Conservation (phyloP, 257 asterid genomes). For the Hygrophila difformis region DNA sequence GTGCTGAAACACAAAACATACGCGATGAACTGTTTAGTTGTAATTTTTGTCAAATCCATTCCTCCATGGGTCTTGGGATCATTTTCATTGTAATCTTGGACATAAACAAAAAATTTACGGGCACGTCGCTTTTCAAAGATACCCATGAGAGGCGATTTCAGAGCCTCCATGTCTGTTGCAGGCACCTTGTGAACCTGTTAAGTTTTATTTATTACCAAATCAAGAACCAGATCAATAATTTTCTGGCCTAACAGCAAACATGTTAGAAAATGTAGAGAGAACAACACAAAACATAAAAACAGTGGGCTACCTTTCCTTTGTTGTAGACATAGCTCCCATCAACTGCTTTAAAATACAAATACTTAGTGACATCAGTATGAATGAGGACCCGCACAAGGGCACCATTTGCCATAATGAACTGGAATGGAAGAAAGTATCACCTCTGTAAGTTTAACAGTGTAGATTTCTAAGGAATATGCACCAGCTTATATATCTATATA, state of each 20-base stretch:
- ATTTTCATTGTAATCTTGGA: constrained; percentile 74
- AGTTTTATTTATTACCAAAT: constrained; percentile 3
- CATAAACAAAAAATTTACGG: constrained; percentile 83
- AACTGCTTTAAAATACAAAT: constrained; percentile 86
- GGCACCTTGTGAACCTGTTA: constrained; percentile 90
- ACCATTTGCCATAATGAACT: constrained; percentile 99
- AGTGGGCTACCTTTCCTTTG: constrained; percentile 63
- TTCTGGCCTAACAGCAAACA: too few species aligned
- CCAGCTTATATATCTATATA: too few species aligned
- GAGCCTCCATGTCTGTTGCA: constrained; percentile 92
- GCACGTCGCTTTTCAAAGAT: constrained; percentile 97
- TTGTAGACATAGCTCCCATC: constrained; percentile 93
- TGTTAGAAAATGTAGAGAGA: neutral
- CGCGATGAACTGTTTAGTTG: constrained; percentile 80
- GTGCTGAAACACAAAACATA: too few species aligned
- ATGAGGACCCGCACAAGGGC: constrained; percentile 86
- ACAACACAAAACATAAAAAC: constrained; percentile 4
- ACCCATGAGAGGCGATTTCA: constrained; percentile 97
- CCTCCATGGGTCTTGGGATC: constrained; percentile 89
- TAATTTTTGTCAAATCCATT: constrained; percentile 82
- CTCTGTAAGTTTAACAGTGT: neutral
- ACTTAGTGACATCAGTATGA: constrained; percentile 90
- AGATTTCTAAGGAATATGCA: constrained; percentile 5
- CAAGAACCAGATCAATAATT: constrained; percentile 7
- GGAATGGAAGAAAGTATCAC: constrained; percentile 16